Conservation (phyloP, 805 yeast genomes). For the Tetrapisispora phaffii region DNA sequence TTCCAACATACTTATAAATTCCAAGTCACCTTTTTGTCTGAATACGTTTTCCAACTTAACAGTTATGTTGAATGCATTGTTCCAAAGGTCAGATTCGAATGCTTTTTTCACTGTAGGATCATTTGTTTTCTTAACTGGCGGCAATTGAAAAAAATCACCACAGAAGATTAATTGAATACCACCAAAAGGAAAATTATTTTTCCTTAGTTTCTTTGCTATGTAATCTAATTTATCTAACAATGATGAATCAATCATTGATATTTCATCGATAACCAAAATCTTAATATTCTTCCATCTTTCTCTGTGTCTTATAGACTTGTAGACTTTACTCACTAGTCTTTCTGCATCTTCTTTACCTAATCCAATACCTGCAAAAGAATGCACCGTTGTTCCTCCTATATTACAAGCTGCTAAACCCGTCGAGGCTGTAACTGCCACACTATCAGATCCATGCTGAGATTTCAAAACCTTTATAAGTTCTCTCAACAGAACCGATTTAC, state of each 20-base stretch:
- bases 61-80: conserved; percentile 42
- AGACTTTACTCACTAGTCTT: conserved; percentile 41
- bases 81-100: conserved; percentile 60
- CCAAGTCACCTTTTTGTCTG: conserved; percentile 66
- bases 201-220: conserved; percentile 45
- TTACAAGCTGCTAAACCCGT: conserved; percentile 80
- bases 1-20: conserved; percentile 63
- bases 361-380: conserved; percentile 72
- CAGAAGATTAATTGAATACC: conserved; percentile 68
- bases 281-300: conserved; percentile 48
- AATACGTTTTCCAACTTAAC: conserved; percentile 55
- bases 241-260: conserved; percentile 69
- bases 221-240: conserved; percentile 53
- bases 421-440: conserved; percentile 72
- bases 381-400: conserved; percentile 69
- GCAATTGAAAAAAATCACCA: conserved; percentile 78
- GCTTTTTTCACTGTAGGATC: conserved; percentile 38
- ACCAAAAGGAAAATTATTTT: conserved; percentile 52
- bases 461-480: conserved; percentile 47
- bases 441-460: conserved; percentile 35
- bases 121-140: conserved; percentile 40
- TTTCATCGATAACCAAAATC: conserved; percentile 67
- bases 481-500: conserved; percentile 76
- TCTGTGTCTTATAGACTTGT: conserved; percentile 38
- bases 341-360: conserved; percentile 47